Conservation (phyloP, 75 land plant species). For the Picea sitchensis region DNA sequence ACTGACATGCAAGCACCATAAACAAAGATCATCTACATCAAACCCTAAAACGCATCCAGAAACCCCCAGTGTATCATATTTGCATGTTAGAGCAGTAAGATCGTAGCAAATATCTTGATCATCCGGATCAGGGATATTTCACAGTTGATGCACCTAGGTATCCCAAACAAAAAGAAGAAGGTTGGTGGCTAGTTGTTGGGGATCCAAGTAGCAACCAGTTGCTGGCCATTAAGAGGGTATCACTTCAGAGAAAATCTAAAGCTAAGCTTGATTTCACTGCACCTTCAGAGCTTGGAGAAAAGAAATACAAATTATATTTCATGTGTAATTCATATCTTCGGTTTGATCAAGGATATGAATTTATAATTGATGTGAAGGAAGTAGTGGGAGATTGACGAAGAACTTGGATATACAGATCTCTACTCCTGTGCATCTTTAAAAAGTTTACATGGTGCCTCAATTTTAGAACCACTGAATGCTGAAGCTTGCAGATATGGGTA, state of each 20-base stretch:
- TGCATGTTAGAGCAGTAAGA: no score
- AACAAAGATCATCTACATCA: no score
- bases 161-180: slow-evolving; percentile 89
- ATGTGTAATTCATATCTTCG: slow-evolving; percentile 97
- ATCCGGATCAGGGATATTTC: no score
- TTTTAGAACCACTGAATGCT: no score
- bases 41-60: no score
- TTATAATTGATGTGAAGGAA: slow-evolving; percentile 73
- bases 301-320: slow-evolving; percentile 68
- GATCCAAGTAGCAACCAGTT: slow-evolving; percentile 68
- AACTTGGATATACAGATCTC: no score
- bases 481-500: no score
- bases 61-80: no score
- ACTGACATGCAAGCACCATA: no score
- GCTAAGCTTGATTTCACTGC: slow-evolving; percentile 75
- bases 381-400: slow-evolving; percentile 31
- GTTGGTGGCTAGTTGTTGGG: slow-evolving; percentile 96
- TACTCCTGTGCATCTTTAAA: no score
- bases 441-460: no score
- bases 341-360: slow-evolving; percentile 86
- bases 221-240: slow-evolving; percentile 78
- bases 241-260: slow-evolving; percentile 62
- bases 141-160: slow-evolving; percentile 86
- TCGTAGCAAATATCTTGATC: no score
- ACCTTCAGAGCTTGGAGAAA: slow-evolving; percentile 71